Evolutionary conservation across 2,329 filamentous ascomycete species (phyloP).

Genomic region (Rosellinia necatrix): DNA sequence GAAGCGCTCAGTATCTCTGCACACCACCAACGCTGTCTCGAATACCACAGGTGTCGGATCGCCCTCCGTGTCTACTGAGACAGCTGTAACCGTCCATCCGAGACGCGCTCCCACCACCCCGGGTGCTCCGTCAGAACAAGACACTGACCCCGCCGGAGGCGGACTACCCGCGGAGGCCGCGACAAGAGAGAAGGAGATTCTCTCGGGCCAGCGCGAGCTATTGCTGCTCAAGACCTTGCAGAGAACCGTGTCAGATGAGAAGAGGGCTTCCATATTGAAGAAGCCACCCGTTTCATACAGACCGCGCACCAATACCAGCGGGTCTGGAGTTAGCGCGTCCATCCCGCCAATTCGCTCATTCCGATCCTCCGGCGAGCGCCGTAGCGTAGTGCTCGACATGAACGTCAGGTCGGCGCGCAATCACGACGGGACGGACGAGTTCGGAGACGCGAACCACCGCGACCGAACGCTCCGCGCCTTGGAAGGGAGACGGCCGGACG

Average conservation of each 20-base stretch:
- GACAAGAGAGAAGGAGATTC: slow-evolving; percentile 41
- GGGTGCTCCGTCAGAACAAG: slow-evolving; percentile 2
- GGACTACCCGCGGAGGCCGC: slow-evolving; percentile 36
- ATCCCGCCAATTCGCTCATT: slow-evolving; percentile 62
- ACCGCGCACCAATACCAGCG: slow-evolving; percentile 42
- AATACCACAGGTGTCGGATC: slow-evolving; percentile 34
- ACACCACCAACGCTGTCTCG: slow-evolving; percentile 27
- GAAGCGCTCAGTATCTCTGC: slow-evolving; percentile 47
- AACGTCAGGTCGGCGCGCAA: slow-evolving; percentile 49
- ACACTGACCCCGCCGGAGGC: slow-evolving; percentile 11
- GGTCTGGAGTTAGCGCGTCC: slow-evolving; percentile 39
- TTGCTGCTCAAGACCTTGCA: slow-evolving; percentile 52
- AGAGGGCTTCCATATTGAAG: slow-evolving; percentile 46
- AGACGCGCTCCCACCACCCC: slow-evolving; percentile 44
- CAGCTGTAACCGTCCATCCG: slow-evolving; percentile 40
- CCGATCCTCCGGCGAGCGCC: slow-evolving; percentile 61
- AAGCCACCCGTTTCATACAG: slow-evolving; percentile 59
- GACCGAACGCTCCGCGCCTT: slow-evolving; percentile 57
- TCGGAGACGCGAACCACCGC: slow-evolving; percentile 49
- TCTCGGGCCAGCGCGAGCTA: slow-evolving; percentile 53
- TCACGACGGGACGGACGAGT: slow-evolving; percentile 51
- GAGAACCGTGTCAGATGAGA: slow-evolving; percentile 53
- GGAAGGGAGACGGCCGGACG: slow-evolving; percentile 51
- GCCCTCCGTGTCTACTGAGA: slow-evolving; percentile 37
- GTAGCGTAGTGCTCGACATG: slow-evolving; percentile 59